Percentiles rank a stretch among this genome's conserved stretches.
Evolutionary conservation across 345 rosid genomes (phyloP).

Genomic region (Linum lewisii): DNA sequence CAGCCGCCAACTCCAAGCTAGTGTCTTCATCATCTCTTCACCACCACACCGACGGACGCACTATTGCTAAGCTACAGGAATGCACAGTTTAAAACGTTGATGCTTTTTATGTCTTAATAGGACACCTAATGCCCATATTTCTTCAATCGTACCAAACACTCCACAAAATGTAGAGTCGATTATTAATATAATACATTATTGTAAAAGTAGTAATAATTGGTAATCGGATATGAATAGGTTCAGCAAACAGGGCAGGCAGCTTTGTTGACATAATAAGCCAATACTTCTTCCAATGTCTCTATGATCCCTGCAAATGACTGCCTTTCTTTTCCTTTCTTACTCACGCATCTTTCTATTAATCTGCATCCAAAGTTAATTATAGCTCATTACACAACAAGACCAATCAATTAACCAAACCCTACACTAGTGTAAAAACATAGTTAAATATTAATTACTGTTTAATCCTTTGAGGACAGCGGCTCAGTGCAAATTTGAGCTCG

Average conservation of each 20-base stretch:
- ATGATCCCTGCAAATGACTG: constrained; percentile 28
- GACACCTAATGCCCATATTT: too few relatives aligned
- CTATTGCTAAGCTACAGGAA: too few relatives aligned
- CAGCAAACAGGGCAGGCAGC: constrained; percentile 24
- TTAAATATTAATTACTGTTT: constrained; percentile 28
- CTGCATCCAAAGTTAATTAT: constrained; percentile 21
- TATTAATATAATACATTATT: too few relatives aligned
- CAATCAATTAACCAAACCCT: background rate
- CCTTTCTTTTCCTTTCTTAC: constrained; percentile 16
- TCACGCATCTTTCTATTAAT: constrained; percentile 29
- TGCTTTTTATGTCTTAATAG: too few relatives aligned
- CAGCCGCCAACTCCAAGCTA: too few relatives aligned
- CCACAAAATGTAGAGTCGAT: too few relatives aligned
- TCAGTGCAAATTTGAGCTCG: constrained; percentile 25
- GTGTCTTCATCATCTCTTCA: too few relatives aligned
- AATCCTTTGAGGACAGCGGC: constrained; percentile 37
- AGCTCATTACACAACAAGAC: too few relatives aligned
- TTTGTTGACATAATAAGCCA: background rate
- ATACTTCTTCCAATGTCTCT: constrained; percentile 35
- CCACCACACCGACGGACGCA: too few relatives aligned
- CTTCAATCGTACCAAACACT: too few relatives aligned
- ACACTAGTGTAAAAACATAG: background rate
- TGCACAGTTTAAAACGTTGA: too few relatives aligned
- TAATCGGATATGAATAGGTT: background rate
- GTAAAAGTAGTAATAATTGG: too few relatives aligned